Conservation (phyloP, 2,329 filamentous ascomycete species). For the Sporothrix schenckii region DNA sequence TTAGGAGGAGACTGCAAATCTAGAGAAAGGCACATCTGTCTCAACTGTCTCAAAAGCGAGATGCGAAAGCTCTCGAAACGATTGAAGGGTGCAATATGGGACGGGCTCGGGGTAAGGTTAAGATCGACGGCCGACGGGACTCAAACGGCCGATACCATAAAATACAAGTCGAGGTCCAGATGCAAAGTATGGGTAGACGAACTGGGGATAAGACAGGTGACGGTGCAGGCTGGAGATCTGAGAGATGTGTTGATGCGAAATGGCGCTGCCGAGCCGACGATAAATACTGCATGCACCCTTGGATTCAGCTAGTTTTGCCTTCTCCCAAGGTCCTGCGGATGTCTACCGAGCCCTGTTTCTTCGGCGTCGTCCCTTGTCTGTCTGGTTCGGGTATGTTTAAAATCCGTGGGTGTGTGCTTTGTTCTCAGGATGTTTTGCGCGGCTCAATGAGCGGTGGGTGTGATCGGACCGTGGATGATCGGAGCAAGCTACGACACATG, state of each 20-base stretch:
- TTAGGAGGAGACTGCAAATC: not conserved
- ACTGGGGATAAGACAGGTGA: conserved; percentile 3
- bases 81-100: not conserved
- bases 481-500: not conserved
- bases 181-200: not conserved
- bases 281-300: not conserved
- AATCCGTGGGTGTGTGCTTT: not conserved
- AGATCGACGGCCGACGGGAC: conserved; percentile 25
- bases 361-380: not conserved
- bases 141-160: conserved; percentile 27
- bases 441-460: not conserved
- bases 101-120: not conserved
- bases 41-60: not conserved
- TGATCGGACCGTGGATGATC: conserved; percentile 13
- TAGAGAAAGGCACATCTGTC: too few species aligned
- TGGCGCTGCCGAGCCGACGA: not conserved
- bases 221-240: not conserved
- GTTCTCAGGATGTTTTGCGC: conserved; percentile 3
- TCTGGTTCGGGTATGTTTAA: conserved; percentile 19
- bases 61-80: not conserved
- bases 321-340: too few species aligned
- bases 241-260: not conserved
- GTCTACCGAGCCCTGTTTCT: not conserved
- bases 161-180: not conserved
- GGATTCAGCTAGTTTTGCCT: not conserved